Evolutionary conservation across 768 basidiomycete genomes (phyloP).

Genomic region (Mrakia blollopis): DNA sequence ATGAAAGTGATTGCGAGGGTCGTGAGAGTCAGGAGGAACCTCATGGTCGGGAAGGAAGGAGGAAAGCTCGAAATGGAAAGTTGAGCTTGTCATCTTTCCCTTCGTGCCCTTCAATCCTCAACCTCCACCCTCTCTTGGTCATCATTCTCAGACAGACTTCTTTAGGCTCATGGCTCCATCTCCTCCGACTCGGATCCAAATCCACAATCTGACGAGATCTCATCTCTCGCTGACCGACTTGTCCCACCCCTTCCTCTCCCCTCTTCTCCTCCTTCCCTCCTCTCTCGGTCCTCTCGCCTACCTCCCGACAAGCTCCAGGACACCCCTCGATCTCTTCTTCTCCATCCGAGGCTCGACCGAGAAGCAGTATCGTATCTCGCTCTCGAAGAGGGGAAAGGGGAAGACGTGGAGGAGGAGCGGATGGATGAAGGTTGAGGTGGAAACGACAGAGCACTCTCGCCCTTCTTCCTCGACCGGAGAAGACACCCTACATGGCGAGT

Average conservation of each 20-base stretch:
- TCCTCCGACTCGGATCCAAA: background rate
- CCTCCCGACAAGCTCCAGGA: background rate
- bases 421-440: slow-evolving; percentile 1
- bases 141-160: background rate
- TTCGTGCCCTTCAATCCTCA: background rate
- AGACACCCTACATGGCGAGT: background rate
- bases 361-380: background rate
- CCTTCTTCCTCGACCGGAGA: background rate
- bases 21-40: background rate
- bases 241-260: slow-evolving; percentile 9
- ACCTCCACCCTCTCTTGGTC: background rate
- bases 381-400: background rate
- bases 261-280: background rate
- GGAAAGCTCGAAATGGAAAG: background rate
- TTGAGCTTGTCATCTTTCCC: background rate
- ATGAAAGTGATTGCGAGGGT: background rate
- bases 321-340: slow-evolving; percentile 2
- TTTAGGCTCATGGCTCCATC: background rate
- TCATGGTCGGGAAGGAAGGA: background rate
- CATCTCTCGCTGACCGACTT: background rate
- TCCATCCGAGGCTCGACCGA: no score
- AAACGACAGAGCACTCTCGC: background rate
- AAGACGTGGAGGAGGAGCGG: background rate
- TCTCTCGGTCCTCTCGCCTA: slow-evolving; percentile 13
- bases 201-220: background rate